Evolutionary conservation across 148 eudicot genomes (phyloP).

Genomic region (Rhododendron griersonianum): DNA sequence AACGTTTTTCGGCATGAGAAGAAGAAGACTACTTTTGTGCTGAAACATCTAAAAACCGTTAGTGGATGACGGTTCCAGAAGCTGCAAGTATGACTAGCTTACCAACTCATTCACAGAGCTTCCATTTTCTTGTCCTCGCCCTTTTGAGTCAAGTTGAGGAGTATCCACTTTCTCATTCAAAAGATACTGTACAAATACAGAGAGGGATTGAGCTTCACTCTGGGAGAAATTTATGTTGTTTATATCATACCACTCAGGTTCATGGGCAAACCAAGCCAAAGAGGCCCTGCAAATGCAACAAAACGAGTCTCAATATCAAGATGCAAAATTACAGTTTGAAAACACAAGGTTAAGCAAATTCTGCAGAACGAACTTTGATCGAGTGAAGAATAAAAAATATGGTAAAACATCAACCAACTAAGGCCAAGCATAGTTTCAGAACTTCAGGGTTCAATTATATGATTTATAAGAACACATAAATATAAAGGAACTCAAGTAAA

Average conservation of each 20-base stretch:
- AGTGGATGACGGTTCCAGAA: not conserved
- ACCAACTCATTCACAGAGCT: conserved; percentile 60
- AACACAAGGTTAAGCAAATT: not conserved
- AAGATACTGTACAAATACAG: conserved; percentile 71
- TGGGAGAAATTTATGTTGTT: conserved; percentile 70
- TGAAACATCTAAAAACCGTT: conserved; percentile 10
- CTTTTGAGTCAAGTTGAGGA: conserved; percentile 59
- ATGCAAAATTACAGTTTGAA: not conserved
- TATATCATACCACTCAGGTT: conserved; percentile 90
- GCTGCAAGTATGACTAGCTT: conserved; percentile 24
- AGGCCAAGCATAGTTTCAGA: not conserved
- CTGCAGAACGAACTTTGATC: not conserved
- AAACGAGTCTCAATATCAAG: not conserved
- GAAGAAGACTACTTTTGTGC: not conserved
- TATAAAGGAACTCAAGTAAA: not conserved
- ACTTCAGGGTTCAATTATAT: not conserved
- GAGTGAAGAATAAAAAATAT: not conserved
- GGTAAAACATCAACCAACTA: not conserved
- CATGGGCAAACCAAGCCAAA: conserved; percentile 91
- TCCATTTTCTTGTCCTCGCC: conserved; percentile 62
- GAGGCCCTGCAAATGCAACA: conserved; percentile 51
- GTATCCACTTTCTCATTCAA: conserved; percentile 52
- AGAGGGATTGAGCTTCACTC: conserved; percentile 91
- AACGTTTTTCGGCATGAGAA: not conserved
- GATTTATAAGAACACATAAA: not conserved